phyloP scores from a whole-genome alignment of 1,284 basidiomycete species.

The Rugosomyces carneus region DNA sequence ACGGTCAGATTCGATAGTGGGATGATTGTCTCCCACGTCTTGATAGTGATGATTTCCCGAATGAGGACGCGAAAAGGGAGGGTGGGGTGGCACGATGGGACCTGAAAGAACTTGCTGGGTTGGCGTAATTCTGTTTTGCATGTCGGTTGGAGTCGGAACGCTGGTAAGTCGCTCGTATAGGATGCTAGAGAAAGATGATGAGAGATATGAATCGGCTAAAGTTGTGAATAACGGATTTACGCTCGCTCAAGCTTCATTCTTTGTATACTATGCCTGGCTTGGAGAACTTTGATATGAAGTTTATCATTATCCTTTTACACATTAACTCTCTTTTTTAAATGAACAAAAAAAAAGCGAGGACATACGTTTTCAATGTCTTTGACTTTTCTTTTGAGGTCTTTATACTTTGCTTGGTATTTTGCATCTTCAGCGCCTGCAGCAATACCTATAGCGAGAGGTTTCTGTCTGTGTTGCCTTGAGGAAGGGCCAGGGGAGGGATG shows the following conservation, averaged over 20 bases:
- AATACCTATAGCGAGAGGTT: constrained; percentile 52
- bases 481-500: constrained; percentile 44
- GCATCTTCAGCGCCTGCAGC: constrained; percentile 79
- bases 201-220: constrained; percentile 11
- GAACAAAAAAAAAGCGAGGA: constrained; percentile 15
- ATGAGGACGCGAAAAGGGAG: constrained; percentile 25
- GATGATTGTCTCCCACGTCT: constrained; percentile 32
- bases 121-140: constrained; percentile 33
- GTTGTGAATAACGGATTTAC: constrained; percentile 44
- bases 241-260: constrained; percentile 86
- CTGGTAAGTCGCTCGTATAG: constrained; percentile 70
- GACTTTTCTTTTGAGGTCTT: constrained; percentile 84
- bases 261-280: constrained; percentile 82
- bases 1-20: constrained; percentile 37
- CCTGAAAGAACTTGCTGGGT: constrained; percentile 31
- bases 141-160: constrained; percentile 49
- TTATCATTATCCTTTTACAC: constrained; percentile 77
- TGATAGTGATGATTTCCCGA: constrained; percentile 32
- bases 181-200: constrained; percentile 41
- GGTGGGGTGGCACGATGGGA: constrained; percentile 28
- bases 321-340: constrained; percentile 4
- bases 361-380: constrained; percentile 80
- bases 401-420: constrained; percentile 88
- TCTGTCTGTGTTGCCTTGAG: constrained; percentile 44
- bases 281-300: constrained; percentile 73